Evolutionary conservation across 495 filamentous ascomycete genomes (phyloP).

Genomic region (Ramalina intermedia): DNA sequence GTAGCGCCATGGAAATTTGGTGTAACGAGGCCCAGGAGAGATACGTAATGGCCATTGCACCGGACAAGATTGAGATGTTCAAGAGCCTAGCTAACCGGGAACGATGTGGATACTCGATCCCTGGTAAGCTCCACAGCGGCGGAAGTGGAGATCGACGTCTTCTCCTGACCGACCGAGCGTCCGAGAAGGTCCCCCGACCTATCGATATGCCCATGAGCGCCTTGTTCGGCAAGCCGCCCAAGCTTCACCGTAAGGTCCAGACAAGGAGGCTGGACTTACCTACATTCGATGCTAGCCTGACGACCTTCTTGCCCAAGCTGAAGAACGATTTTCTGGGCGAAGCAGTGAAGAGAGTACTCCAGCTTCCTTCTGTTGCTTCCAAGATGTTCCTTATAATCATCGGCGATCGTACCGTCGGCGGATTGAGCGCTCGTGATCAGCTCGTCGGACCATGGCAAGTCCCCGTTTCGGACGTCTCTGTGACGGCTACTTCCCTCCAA

Average conservation of each 20-base stretch:
- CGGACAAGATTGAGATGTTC: constrained; percentile 67
- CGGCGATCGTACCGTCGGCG: constrained; percentile 80
- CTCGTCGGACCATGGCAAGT: constrained; percentile 95
- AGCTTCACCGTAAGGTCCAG: constrained; percentile 65
- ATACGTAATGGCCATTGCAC: constrained; percentile 75
- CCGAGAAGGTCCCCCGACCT: constrained; percentile 55
- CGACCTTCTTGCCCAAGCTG: constrained; percentile 46
- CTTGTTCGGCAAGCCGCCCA: constrained; percentile 82
- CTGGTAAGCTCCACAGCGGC: constrained; percentile 61
- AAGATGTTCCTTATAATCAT: constrained; percentile 98
- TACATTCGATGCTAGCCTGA: constrained; percentile 55
- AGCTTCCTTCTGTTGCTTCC: constrained; percentile 77
- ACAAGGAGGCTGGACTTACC: constrained; percentile 56
- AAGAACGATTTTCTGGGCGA: constrained; percentile 52
- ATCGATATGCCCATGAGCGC: constrained; percentile 87
- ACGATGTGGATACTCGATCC: constrained; percentile 86
- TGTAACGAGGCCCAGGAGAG: constrained; percentile 93
- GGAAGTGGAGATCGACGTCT: constrained; percentile 49
- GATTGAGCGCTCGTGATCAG: constrained; percentile 77
- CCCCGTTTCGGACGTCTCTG: constrained; percentile 86
- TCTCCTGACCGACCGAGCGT: constrained; percentile 70
- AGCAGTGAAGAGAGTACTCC: constrained; percentile 67
- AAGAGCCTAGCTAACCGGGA: constrained; percentile 71
- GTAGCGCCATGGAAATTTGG: constrained; percentile 55
- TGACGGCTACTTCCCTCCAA: constrained; percentile 70